Percentiles rank a stretch among this genome's conserved stretches.
phyloP scores from a whole-genome alignment of 139 green algal genomes.

The Ostreobium quekettii region DNA sequence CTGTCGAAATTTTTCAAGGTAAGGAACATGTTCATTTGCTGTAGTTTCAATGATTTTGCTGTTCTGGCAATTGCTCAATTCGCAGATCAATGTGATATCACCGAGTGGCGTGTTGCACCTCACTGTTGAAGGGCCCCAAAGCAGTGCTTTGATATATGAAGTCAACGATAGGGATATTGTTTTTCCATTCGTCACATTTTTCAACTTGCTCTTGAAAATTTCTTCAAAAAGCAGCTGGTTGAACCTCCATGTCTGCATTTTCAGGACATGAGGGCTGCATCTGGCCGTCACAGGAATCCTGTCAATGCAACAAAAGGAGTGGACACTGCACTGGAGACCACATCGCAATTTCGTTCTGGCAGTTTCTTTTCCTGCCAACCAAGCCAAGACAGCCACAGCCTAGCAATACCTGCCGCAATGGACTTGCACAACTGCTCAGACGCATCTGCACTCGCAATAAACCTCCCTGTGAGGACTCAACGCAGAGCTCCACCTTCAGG shows the following conservation, averaged over 20 bases:
- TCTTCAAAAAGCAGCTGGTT: neutral
- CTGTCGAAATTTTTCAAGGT: conserved; percentile 79
- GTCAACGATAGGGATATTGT: neutral
- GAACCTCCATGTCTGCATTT: neutral
- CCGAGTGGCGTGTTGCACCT: neutral
- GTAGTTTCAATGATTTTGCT: neutral
- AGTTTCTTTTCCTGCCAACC: neutral
- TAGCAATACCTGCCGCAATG: neutral
- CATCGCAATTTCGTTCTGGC: neutral
- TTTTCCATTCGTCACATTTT: neutral
- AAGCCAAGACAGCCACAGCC: neutral
- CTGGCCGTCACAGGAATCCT: neutral
- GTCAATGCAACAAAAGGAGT: too few relatives aligned
- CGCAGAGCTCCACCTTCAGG: too few relatives aligned
- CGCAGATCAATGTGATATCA: neutral
- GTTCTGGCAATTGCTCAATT: conserved; percentile 4
- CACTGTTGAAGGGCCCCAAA: neutral
- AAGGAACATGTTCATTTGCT: neutral
- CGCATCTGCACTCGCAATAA: neutral
- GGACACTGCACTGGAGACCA: neutral
- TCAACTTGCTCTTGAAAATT: neutral
- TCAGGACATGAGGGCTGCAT: neutral
- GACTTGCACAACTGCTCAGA: neutral
- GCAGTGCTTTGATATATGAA: neutral
- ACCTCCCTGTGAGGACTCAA: too few relatives aligned